These are phyloP conservation scores for Coemansia sp. DNA, from an alignment of 192 early-diverging fungal genomes.

Conservation along the genomic window DNA sequence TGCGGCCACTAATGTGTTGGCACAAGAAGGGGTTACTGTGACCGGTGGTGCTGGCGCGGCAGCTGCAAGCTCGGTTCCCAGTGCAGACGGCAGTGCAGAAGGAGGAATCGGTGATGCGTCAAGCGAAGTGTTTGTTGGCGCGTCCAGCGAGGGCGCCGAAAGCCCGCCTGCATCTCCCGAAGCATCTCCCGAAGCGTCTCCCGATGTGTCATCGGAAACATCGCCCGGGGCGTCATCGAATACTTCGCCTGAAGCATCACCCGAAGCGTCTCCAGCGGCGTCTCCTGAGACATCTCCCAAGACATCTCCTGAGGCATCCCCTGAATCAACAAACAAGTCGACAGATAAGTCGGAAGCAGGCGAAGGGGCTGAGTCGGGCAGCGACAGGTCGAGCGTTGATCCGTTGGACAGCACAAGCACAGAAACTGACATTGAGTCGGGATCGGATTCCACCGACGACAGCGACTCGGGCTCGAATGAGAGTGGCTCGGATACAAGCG, in stretches of 20 bases:
- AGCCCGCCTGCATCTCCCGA: neutral
- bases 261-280: neutral
- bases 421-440: neutral
- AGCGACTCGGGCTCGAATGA: neutral
- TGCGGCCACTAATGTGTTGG: slow-evolving; percentile 4
- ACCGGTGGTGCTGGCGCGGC: neutral
- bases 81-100: neutral
- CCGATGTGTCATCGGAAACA: neutral
- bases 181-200: too few relatives aligned
- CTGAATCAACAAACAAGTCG: too few relatives aligned
- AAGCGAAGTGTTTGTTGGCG: slow-evolving; percentile 1
- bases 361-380: neutral
- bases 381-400: neutral
- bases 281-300: neutral
- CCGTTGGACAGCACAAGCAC: neutral
- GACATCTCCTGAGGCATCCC: neutral
- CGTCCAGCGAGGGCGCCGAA: neutral
- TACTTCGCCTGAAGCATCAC: neutral
- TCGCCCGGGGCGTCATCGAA: neutral
- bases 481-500: neutral
- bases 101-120: slow-evolving; percentile 2
- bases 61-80: neutral
- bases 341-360: neutral
- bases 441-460: neutral
- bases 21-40: neutral